These are phyloP conservation scores for Nepenthes gracilis DNA, from an alignment of 148 eudicot species.

Conservation along the genomic window DNA sequence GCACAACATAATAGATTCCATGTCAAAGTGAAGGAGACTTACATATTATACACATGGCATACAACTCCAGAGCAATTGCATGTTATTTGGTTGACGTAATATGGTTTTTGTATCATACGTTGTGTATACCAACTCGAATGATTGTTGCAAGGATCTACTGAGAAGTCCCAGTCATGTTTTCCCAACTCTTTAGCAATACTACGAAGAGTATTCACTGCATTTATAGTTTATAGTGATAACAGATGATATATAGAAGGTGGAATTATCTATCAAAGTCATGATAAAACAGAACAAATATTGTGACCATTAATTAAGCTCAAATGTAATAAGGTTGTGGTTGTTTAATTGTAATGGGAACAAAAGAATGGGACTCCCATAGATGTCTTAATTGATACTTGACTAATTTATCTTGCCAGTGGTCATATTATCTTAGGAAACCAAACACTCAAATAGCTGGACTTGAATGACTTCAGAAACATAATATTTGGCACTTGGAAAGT, in stretches of 20 bases:
- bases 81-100: constrained; percentile 18
- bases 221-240: background rate
- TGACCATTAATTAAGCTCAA: no score
- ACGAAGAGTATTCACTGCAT: constrained; percentile 24
- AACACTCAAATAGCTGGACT: no score
- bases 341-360: no score
- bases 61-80: constrained; percentile 16
- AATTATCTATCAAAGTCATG: background rate
- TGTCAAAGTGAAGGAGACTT: constrained; percentile 5
- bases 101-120: constrained; percentile 4
- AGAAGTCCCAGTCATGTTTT: constrained; percentile 26
- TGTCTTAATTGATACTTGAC: no score
- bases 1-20: background rate
- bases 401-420: no score
- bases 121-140: constrained; percentile 18
- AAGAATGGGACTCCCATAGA: no score
- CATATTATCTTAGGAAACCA: no score
- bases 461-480: no score
- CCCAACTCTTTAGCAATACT: constrained; percentile 26
- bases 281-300: background rate
- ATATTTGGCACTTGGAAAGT: no score
- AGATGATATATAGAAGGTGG: background rate
- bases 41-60: constrained; percentile 22
- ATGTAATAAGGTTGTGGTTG: no score
- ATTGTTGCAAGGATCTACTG: constrained; percentile 24